Evolutionary conservation across 495 filamentous ascomycete species (phyloP).

Genomic region (Apodospora peruviana): DNA sequence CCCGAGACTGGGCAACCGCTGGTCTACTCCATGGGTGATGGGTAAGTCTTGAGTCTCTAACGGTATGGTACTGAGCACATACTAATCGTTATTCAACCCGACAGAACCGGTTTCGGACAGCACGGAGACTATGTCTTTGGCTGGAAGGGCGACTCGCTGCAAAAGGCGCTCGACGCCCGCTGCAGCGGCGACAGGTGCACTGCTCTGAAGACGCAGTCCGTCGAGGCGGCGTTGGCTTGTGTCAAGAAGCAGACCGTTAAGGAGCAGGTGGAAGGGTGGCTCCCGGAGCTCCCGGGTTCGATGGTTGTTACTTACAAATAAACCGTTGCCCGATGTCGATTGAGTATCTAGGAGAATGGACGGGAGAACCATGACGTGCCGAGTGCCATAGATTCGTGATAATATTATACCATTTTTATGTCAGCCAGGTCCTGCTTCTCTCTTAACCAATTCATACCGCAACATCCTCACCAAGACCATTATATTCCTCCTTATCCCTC

Average conservation of each 20-base stretch:
- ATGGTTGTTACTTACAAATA: slow-evolving; percentile 10
- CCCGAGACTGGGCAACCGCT: slow-evolving; percentile 39
- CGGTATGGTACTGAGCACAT: slow-evolving; percentile 24
- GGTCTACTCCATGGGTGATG: slow-evolving; percentile 45
- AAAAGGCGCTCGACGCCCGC: slow-evolving; percentile 42
- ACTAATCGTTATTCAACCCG: background rate
- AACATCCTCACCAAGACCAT: background rate
- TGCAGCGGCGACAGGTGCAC: slow-evolving; percentile 39
- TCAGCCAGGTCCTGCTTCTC: no score
- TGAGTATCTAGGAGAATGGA: no score
- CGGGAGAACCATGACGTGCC: no score
- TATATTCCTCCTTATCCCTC: background rate
- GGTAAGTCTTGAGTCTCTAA: slow-evolving; percentile 40
- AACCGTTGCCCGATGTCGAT: no score
- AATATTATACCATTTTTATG: no score
- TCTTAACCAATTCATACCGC: background rate
- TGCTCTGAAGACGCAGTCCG: slow-evolving; percentile 25
- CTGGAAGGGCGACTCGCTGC: slow-evolving; percentile 43
- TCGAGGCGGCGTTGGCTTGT: slow-evolving; percentile 23
- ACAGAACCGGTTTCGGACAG: slow-evolving; percentile 35
- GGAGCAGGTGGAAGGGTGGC: slow-evolving; percentile 29
- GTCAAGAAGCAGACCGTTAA: slow-evolving; percentile 26
- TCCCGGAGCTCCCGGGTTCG: slow-evolving; percentile 10
- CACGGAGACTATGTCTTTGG: slow-evolving; percentile 49
- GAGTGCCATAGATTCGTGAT: no score